Base-by-base conservation (phyloP, 176 grass and related monocot genomes). In the Triticum turgidum region DNA sequence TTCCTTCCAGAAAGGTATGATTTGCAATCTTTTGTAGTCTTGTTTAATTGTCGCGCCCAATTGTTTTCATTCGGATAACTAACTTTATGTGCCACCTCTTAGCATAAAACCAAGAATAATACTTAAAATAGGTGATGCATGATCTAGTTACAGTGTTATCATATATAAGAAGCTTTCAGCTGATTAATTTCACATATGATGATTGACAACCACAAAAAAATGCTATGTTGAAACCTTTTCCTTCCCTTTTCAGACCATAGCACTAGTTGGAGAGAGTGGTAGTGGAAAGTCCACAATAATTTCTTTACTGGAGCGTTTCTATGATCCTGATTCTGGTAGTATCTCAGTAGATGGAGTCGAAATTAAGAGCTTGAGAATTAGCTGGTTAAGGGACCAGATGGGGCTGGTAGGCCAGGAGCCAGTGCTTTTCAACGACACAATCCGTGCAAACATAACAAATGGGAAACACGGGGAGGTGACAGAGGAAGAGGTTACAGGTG, bases 251-350 rank as follows among this genome's bases (percentile, higher is more conserved):
- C 18, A 93, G 94, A 96, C 91, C 35, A 51, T 91, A 32, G 94
- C 94, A 39, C 91, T 93, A n/a, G 94, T 93, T 61, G 94, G 94
- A 76, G 91, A 93, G 78, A 96, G 94, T 1, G 94, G 94, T 11
- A 93, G 94, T 70, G 91, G 94, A 3, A 93, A 96, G 49, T 96
- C 91, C 13, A 96, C 94, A 21, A 81, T 89, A 80, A 96, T 96
- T 77, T 81, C 91, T 65, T 86, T 96, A 45, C 45, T 96, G 58
- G 89, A 96, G 81, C 82, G 89, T 67, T 96, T 96, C 67, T 93
- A 96, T 37, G 94, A 93, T 52, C 80, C 84, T 18, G 89, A 93
- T 80, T 93, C 82, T 22, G 91, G 94, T 29, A 63, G 27, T 13
- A 93, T 96, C 32, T 84, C 84, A 73, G 20, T 93, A 15, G 94